Evolutionary conservation across 2,329 filamentous ascomycete genomes (phyloP), one percentile per base, ranked within the genome.

Genomic region (Pezicula rhizophila): DNA sequence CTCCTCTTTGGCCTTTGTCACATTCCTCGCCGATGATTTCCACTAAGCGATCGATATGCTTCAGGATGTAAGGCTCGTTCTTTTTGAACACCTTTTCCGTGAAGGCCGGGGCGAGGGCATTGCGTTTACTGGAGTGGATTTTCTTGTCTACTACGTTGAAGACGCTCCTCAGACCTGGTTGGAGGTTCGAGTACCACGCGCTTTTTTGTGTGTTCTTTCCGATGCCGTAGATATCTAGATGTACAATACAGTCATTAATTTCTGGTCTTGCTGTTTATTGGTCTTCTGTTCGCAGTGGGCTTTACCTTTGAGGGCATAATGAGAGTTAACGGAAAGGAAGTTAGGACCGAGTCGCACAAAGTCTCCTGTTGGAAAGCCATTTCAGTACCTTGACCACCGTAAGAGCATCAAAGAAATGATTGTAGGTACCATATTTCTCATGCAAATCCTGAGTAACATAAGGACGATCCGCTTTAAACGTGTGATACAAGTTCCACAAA

Each of bases 101-200:
- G 64, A 88, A 87, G 40, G 80, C 84, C 55, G 85, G 82, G 20
- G 80, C 80, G 37, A 88, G 70, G 2, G 51, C 37, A 40, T 50
- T 76, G 38, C 84, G 72, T 73, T 87, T 87, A 49, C 83, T 78
- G 15, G 82, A 82, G 59, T 88, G 84, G 38, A 80, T 67, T 0
- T 74, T 68, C 68, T 84, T 84, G 63, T 86, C 80, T 43, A 84
- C 82, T 2, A 91, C 79, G 2, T 82, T 87, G 46, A 95, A 70
- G 52, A 79, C 80, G 64, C 89, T 88, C 42, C 87, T 33, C 10
- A 23, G 25, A n/a, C 20, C 23, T 11, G 87, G 1, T 84, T 47
- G 47, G n/a, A n/a, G n/a, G n/a, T n/a, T n/a, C n/a, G n/a, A n/a
- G 37, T 53, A 53, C 15, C 28, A 51, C 6, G 38, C 34, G 11